phyloP scores from a whole-genome alignment of 305 asterid genomes.

The Fraxinus floribunda region DNA sequence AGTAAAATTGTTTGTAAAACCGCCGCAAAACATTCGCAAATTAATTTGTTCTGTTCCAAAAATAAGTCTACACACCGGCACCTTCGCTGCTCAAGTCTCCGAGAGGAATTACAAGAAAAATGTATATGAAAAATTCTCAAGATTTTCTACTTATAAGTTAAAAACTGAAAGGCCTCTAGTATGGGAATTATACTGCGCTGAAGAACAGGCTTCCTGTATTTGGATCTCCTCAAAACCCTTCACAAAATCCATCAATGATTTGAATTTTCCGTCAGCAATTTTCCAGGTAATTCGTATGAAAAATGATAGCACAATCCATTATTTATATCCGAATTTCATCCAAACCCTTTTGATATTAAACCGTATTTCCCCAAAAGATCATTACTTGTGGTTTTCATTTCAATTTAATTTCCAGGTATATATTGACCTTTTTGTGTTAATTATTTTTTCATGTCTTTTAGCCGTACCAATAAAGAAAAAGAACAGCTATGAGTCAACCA shows the following conservation, averaged over 20 bases:
- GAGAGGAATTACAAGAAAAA: neutral
- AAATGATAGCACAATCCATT: neutral
- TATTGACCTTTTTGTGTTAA: neutral
- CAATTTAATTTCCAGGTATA: slow-evolving; percentile 11
- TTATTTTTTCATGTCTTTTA: neutral
- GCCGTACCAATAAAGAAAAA: slow-evolving; percentile 23
- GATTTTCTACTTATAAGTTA: neutral
- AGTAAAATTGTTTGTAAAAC: no score
- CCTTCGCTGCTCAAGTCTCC: neutral
- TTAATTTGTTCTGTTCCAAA: neutral
- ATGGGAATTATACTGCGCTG: neutral
- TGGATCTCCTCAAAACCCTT: neutral
- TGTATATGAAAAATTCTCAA: neutral
- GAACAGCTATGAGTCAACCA: slow-evolving; percentile 63
- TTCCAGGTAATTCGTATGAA: slow-evolving; percentile 23
- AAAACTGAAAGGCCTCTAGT: neutral
- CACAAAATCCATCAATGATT: neutral
- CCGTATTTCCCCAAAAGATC: slow-evolving; percentile 1
- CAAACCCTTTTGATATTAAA: neutral
- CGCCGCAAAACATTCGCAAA: neutral
- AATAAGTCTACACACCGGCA: neutral
- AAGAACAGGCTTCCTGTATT: neutral
- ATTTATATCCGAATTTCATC: neutral
- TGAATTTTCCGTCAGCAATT: neutral
- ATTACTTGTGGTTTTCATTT: neutral